phyloP scores from a whole-genome alignment of 140 eudicot genomes.

The Flaveria floridana region DNA sequence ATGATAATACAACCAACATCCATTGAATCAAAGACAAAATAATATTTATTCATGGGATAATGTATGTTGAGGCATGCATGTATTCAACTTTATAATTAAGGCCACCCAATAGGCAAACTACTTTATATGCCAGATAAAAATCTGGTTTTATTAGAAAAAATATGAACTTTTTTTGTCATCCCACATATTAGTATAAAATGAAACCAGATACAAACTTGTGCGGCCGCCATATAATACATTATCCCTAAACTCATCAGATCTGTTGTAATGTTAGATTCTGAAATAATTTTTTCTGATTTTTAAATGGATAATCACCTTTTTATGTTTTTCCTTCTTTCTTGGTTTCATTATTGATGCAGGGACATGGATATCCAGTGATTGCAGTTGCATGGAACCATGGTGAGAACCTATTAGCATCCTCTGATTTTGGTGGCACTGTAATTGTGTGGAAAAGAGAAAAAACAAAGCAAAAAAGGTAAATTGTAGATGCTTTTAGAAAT shows the following conservation, averaged over 20 bases:
- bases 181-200: neutral
- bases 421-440: slow-evolving; percentile 98
- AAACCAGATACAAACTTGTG: neutral
- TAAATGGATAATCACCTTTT: neutral
- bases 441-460: slow-evolving; percentile 98
- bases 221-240: neutral
- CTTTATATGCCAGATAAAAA: neutral
- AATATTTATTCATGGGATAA: no score
- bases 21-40: neutral
- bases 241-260: neutral
- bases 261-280: neutral
- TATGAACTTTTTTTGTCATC: neutral
- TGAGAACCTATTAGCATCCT: slow-evolving; percentile 89
- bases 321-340: neutral
- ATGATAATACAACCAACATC: slow-evolving; percentile 5
- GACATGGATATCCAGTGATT: slow-evolving; percentile 89
- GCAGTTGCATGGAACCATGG: slow-evolving; percentile 97
- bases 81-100: neutral
- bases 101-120: neutral
- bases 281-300: neutral
- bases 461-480: slow-evolving; percentile 43
- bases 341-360: slow-evolving; percentile 44
- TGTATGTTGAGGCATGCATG: neutral
- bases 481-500: neutral
- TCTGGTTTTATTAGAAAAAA: neutral